Percentiles rank a stretch among this genome's conserved stretches.
Conservation (phyloP, 176 grass and related monocot genomes). For the Carex scoparia region DNA sequence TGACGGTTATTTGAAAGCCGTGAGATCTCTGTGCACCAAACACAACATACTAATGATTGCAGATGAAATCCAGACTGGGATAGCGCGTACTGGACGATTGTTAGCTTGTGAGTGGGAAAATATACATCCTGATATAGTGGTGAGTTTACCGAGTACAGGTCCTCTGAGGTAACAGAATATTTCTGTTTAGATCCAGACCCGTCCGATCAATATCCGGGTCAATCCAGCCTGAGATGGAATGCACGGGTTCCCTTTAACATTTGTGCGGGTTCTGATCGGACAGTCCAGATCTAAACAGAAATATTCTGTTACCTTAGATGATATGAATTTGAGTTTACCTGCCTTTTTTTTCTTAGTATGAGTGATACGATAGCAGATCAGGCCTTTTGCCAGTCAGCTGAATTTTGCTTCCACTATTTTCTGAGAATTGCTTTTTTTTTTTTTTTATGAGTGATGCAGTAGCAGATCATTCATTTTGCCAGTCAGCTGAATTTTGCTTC, state of each 20-base stretch:
- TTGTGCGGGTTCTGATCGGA: no score
- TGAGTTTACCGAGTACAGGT: constrained; percentile 16
- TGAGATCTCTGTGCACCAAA: constrained; percentile 79
- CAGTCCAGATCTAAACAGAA: no score
- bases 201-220: no score
- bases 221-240: no score
- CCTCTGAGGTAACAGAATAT: no score
- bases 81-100: constrained; percentile 92
- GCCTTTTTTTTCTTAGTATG: background rate
- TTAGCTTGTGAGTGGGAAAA: constrained; percentile 88
- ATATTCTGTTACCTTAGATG: no score
- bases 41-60: constrained; percentile 95
- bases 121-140: constrained; percentile 86
- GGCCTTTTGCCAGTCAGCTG: background rate
- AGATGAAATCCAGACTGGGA: constrained; percentile 99
- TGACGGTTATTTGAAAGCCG: constrained; percentile 82
- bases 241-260: no score
- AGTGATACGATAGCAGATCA: background rate
- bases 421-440: background rate
- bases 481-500: background rate
- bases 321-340: no score
- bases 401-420: background rate
- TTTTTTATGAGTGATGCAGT: background rate
- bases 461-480: background rate
- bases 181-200: no score